Base-by-base conservation (phyloP, 805 yeast genomes). In the Naumovozyma castellii region DNA sequence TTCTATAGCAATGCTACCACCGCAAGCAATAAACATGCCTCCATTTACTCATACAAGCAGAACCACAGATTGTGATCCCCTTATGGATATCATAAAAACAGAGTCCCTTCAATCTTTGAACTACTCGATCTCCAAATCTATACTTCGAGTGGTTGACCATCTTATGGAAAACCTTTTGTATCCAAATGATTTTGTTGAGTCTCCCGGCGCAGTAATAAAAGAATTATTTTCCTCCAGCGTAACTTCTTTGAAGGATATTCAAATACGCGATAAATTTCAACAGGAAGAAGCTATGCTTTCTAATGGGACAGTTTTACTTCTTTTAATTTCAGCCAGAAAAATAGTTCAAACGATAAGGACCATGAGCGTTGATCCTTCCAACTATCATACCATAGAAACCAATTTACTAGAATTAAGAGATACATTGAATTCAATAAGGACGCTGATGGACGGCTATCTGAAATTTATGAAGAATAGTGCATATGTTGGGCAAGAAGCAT, bases 111-210 rank as follows among this genome's bases (percentile, higher is more conserved):
- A 22, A 22, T 22, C 27, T 6, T 22, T 22, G 10, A 22, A 22
- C 27, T 22, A 22, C 10, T 22, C 27, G 6, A 22, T 43, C 41
- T 25, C 53, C 55, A 4, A 35, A 41, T 5, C 32, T 43, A 10
- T 50, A 52, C 18, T 43, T 6, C 6, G 27, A 22, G 27, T 54
- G 31, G 45, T 46, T 8, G 59, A 56, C 28, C 38, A 39, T 3
- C 28, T 56, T 17, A 40, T 55, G 6, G 62, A 57, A 35, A 34
- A 42, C 10, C 44, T 56, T 29, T 56, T 57, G 59, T 56, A 54
- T 35, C 59, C 61, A n/a, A 31, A 44, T 18, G 47, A 45, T 3
- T 29, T 40, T 20, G 25, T 16, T 2, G 27, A 19, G 30, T 35
- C 45, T 2, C 42, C 48, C 3, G 43, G 37, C 13, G n/a, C 12